Conservation (phyloP, 2,329 filamentous ascomycete genomes). For the Amylocarpus encephaloides region DNA sequence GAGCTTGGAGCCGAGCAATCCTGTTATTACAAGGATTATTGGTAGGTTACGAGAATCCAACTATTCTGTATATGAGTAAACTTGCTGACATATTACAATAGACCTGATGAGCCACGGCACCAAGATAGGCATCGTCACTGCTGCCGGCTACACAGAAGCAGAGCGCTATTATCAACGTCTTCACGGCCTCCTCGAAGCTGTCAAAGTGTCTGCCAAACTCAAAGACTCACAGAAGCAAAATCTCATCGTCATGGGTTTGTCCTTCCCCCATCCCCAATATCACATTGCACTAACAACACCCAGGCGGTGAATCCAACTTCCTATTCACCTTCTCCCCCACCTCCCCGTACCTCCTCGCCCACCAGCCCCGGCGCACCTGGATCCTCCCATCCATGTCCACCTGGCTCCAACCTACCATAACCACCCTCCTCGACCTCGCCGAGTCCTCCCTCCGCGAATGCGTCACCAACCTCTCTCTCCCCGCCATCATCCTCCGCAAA, state of each 20-base stretch:
- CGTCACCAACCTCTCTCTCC: slow-evolving; percentile 69
- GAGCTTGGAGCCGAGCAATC: slow-evolving; percentile 67
- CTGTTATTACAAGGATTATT: slow-evolving; percentile 62
- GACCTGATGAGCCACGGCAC: slow-evolving; percentile 72
- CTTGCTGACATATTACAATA: slow-evolving; percentile 34
- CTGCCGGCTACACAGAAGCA: slow-evolving; percentile 87
- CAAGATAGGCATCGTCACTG: slow-evolving; percentile 91
- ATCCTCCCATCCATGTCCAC: slow-evolving; percentile 69
- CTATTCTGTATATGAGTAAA: slow-evolving; percentile 6
- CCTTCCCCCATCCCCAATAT: background rate
- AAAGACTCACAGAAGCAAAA: slow-evolving; percentile 64
- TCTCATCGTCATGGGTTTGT: slow-evolving; percentile 70
- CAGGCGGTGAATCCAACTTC: slow-evolving; percentile 85
- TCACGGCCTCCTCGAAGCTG: slow-evolving; percentile 76
- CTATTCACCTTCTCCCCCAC: slow-evolving; percentile 71
- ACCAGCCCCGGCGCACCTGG: slow-evolving; percentile 63
- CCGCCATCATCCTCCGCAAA: slow-evolving; percentile 78
- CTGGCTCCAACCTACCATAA: slow-evolving; percentile 73
- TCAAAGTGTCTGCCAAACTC: slow-evolving; percentile 54
- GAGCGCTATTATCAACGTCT: slow-evolving; percentile 81
- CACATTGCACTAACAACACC: background rate
- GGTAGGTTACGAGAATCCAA: slow-evolving; percentile 30
- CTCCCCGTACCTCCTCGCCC: slow-evolving; percentile 60
- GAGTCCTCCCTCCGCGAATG: slow-evolving; percentile 80
- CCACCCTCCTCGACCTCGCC: slow-evolving; percentile 77